A percentile compares a stretch with the other conserved stretches of the same genome.
These are phyloP conservation scores for Pulveroboletus sp. DNA, from an alignment of 768 basidiomycete species.

Conservation along the genomic window DNA sequence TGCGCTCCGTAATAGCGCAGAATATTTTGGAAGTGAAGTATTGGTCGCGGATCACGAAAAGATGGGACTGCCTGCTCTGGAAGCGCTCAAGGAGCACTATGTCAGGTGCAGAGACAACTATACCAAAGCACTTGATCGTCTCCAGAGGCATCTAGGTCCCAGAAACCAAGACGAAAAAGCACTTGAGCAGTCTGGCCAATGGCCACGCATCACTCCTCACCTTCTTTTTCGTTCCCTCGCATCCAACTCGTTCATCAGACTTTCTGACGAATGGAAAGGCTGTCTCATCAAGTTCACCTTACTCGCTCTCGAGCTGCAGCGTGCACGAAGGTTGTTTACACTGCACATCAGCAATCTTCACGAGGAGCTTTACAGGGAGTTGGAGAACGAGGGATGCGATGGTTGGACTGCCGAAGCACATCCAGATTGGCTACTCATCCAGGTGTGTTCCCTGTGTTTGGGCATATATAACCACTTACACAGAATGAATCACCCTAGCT, in stretches of 20 bases:
- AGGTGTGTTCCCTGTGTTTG: not conserved
- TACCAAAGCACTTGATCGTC: not conserved
- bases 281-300: constrained; percentile 28
- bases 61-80: not conserved
- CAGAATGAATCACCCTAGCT: constrained; percentile 37
- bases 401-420: not conserved
- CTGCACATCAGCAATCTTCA: not conserved
- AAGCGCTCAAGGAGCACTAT: constrained; percentile 1
- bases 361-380: not conserved
- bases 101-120: not conserved
- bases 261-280: constrained; percentile 25
- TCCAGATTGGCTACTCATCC: constrained; percentile 2
- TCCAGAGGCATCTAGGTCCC: constrained; percentile 11
- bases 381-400: constrained; percentile 1
- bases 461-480: not conserved
- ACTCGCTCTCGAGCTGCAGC: constrained; percentile 30
- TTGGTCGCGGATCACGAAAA: not conserved
- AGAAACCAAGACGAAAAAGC: constrained; percentile 10
- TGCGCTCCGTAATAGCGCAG: not conserved
- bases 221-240: constrained; percentile 30
- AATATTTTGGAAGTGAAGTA: constrained; percentile 1
- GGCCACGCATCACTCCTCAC: constrained; percentile 34
- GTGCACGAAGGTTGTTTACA: not conserved
- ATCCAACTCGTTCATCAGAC: constrained; percentile 9
- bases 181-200: constrained; percentile 21